These are phyloP conservation scores for Plantago elongata DNA, from an alignment of 257 asterid genomes.

Conservation along the genomic window DNA sequence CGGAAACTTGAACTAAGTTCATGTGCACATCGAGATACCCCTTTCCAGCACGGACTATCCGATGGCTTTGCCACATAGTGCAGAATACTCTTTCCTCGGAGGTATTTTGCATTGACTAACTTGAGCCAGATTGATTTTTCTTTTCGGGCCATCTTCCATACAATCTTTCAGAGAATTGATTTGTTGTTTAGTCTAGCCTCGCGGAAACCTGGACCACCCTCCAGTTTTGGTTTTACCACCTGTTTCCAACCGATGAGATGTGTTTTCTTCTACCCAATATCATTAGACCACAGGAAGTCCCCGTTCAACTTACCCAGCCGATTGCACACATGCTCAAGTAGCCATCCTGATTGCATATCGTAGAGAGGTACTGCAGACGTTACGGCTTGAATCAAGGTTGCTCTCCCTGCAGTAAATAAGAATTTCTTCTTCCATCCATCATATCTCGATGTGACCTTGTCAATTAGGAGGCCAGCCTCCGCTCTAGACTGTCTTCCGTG, in stretches of 20 bases:
- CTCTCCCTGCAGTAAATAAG: too few relatives aligned
- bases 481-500: too few relatives aligned
- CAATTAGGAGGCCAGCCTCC: too few relatives aligned
- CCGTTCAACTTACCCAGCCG: background rate
- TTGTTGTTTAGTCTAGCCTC: background rate
- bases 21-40: background rate
- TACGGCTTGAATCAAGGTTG: too few relatives aligned
- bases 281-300: too few relatives aligned
- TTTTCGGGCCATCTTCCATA: too few relatives aligned
- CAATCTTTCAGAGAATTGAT: background rate
- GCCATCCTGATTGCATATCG: too few relatives aligned
- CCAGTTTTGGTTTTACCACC: background rate
- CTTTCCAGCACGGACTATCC: background rate
- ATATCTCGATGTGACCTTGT: background rate
- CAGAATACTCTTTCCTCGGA: background rate
- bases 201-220: too few relatives aligned
- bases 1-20: background rate
- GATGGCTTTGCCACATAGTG: background rate
- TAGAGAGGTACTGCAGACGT: too few relatives aligned
- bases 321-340: background rate
- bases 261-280: too few relatives aligned
- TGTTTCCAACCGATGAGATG: too few relatives aligned
- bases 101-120: background rate
- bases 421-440: background rate
- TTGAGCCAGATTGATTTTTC: background rate